Percentiles rank a stretch among this genome's conserved stretches.
phyloP scores from a whole-genome alignment of 306 rosid species.

The Malus sylvestris region DNA sequence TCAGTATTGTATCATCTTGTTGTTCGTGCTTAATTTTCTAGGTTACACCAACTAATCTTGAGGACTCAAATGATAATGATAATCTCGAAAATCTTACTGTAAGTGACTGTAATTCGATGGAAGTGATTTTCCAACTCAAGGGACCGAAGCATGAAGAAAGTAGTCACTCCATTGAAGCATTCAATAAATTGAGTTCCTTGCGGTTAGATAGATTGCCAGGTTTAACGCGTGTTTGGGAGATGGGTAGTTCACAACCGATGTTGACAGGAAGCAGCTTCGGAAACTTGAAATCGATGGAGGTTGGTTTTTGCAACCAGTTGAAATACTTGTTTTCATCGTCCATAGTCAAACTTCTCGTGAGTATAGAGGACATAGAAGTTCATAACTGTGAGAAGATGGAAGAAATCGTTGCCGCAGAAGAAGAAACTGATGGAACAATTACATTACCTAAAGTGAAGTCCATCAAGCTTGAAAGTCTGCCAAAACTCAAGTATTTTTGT shows the following conservation, averaged over 20 bases:
- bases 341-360: not conserved
- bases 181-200: not conserved
- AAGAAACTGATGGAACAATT: not conserved
- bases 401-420: not conserved
- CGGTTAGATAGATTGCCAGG: fast-evolving
- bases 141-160: not conserved
- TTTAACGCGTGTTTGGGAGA: not conserved
- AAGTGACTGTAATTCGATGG: fast-evolving
- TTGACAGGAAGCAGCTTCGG: not conserved
- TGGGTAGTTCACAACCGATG: not conserved
- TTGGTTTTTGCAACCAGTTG: not conserved
- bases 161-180: not conserved
- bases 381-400: fast-evolving
- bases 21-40: too few relatives aligned
- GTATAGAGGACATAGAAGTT: not conserved
- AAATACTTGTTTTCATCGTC: not conserved
- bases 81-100: fast-evolving
- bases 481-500: not conserved
- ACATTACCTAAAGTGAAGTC: not conserved
- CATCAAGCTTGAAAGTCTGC: not conserved
- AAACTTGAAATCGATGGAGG: not conserved
- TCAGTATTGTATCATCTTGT: too few relatives aligned
- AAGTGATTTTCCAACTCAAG: not conserved
- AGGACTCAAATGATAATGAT: too few relatives aligned
- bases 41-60: too few relatives aligned